Percentiles rank a stretch among this genome's conserved stretches.
phyloP scores from a whole-genome alignment of 306 rosid species.

The Mimosa pudica region DNA sequence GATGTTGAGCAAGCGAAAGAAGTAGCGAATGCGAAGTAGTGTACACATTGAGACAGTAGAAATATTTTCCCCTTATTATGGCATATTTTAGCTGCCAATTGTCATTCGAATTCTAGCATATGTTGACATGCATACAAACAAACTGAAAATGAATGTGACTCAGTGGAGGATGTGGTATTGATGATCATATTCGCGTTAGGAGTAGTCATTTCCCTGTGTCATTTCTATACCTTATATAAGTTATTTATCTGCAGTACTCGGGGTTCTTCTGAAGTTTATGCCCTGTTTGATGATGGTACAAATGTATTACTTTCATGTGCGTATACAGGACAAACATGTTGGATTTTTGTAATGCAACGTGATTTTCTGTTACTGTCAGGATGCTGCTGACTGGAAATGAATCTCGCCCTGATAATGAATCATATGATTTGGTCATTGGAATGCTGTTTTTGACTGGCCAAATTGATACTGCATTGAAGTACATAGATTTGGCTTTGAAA shows the following conservation, averaged over 20 bases:
- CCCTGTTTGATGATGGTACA: not conserved
- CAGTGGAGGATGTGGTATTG: too few species aligned
- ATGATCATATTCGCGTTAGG: not conserved
- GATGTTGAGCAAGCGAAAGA: not conserved
- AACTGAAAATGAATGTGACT: not conserved
- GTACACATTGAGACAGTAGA: not conserved
- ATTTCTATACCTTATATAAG: not conserved
- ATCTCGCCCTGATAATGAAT: slow-evolving; percentile 77
- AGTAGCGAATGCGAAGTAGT: not conserved
- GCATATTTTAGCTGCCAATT: not conserved
- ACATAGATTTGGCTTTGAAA: slow-evolving; percentile 70
- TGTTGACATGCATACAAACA: not conserved
- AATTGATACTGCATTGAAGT: slow-evolving; percentile 73
- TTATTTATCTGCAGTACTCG: not conserved
- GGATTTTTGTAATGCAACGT: slow-evolving; percentile 8
- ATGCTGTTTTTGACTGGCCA: slow-evolving; percentile 59
- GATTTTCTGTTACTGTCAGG: slow-evolving; percentile 54
- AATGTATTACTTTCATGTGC: not conserved
- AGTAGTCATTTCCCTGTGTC: not conserved
- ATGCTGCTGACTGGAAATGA: slow-evolving; percentile 80
- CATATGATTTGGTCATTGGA: slow-evolving; percentile 72
- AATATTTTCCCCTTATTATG: not conserved
- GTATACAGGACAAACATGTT: not conserved
- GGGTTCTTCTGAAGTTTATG: not conserved
- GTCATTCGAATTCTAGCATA: not conserved